These are phyloP conservation scores for Saitozyma sp. DNA, from an alignment of 768 basidiomycete genomes.

Conservation along the genomic window DNA sequence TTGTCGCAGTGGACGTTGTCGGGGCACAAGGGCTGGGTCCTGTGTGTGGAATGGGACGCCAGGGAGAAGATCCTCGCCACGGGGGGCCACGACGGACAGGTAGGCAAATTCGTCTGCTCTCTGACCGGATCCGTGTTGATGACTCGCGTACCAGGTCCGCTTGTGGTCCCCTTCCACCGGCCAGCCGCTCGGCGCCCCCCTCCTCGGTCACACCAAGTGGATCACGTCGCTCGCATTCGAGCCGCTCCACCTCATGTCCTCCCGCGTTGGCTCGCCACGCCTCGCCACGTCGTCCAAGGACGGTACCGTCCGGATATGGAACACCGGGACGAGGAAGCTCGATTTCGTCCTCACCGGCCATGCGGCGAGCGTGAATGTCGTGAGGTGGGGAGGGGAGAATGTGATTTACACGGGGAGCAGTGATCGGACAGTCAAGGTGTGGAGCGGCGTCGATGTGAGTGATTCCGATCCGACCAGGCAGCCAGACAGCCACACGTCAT, in stretches of 20 bases:
- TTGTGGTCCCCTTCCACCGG: slow-evolving; percentile 94
- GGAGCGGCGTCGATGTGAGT: slow-evolving; percentile 78
- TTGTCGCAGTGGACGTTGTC: slow-evolving; percentile 62
- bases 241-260: slow-evolving; percentile 78
- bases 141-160: slow-evolving; percentile 55
- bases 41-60: slow-evolving; percentile 96
- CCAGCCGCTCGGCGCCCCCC: slow-evolving; percentile 78
- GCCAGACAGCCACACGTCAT: background rate
- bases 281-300: slow-evolving; percentile 96
- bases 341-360: slow-evolving; percentile 91
- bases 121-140: slow-evolving; percentile 45
- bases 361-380: slow-evolving; percentile 88
- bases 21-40: slow-evolving; percentile 93
- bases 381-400: slow-evolving; percentile 92
- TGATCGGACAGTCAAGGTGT: slow-evolving; percentile 89
- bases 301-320: slow-evolving; percentile 94
- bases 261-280: slow-evolving; percentile 64
- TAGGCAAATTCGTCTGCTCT: slow-evolving; percentile 51
- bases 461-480: background rate
- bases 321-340: slow-evolving; percentile 65
- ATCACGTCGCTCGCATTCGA: slow-evolving; percentile 94
- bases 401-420: slow-evolving; percentile 92
- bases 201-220: slow-evolving; percentile 95
- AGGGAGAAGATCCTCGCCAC: slow-evolving; percentile 86
- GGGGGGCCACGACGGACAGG: slow-evolving; percentile 91